Evolutionary conservation across 208 protist genomes (phyloP).

Genomic region (Acanthamoeba castellanii): DNA sequence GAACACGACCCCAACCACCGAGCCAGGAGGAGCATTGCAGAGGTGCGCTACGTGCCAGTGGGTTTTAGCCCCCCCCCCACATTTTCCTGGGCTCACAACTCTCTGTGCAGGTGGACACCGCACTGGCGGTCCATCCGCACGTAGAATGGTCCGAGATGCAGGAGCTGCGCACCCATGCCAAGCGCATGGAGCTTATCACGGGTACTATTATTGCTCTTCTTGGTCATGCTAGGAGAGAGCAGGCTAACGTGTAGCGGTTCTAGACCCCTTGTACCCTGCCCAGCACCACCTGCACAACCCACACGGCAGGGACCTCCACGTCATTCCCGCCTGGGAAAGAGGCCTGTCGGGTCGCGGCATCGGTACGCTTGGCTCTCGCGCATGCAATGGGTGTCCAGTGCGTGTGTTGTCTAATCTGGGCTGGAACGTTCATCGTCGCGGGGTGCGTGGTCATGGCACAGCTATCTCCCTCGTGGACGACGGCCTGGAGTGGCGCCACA

Average conservation of each 20-base stretch:
- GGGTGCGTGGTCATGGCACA: not conserved
- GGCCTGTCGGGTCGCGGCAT: not conserved
- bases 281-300: not conserved
- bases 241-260: not conserved
- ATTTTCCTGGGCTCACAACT: not conserved
- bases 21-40: not conserved
- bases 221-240: no score
- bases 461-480: not conserved
- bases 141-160: not conserved
- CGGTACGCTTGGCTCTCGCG: not conserved
- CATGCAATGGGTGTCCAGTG: not conserved
- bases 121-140: not conserved
- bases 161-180: not conserved
- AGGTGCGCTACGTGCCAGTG: not conserved
- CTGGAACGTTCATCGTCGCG: not conserved
- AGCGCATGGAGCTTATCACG: not conserved
- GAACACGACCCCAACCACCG: conserved; percentile 6
- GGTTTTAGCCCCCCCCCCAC: not conserved
- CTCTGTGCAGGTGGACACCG: not conserved
- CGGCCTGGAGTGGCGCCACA: not conserved
- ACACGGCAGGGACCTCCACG: not conserved
- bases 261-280: not conserved
- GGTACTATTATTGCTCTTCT: not conserved
- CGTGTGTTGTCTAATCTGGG: not conserved
- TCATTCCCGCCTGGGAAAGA: not conserved